These are phyloP conservation scores for Datisca glomerata DNA, from an alignment of 306 rosid species.

Conservation along the genomic window DNA sequence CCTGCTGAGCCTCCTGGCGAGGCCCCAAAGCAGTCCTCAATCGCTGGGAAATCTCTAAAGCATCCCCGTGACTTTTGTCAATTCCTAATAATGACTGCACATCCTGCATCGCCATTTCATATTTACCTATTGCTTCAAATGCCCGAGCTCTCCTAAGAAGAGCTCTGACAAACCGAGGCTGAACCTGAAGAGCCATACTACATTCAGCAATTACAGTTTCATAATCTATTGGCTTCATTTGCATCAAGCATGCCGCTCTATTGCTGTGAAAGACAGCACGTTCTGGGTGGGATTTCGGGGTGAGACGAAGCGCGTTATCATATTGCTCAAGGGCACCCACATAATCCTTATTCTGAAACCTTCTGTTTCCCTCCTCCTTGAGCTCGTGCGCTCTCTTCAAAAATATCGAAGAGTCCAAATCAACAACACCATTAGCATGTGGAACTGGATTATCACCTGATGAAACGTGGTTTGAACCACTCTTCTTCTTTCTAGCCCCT, in stretches of 20 bases:
- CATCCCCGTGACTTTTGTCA: slow-evolving; percentile 67
- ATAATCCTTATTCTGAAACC: slow-evolving; percentile 73
- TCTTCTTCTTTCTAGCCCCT: slow-evolving; percentile 83
- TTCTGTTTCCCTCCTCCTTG: slow-evolving; percentile 82
- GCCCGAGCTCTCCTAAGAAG: slow-evolving; percentile 84
- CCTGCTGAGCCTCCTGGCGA: slow-evolving; percentile 84
- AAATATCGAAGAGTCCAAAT: slow-evolving; percentile 66
- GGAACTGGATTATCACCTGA: slow-evolving; percentile 31
- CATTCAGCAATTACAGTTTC: slow-evolving; percentile 85
- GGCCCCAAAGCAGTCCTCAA: slow-evolving; percentile 64
- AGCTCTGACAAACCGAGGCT: slow-evolving; percentile 70
- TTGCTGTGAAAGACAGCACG: slow-evolving; percentile 90
- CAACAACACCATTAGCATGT: slow-evolving; percentile 48
- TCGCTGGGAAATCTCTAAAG: slow-evolving; percentile 74
- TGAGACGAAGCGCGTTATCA: slow-evolving; percentile 70
- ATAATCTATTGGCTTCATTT: slow-evolving; percentile 86
- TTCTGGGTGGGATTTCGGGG: slow-evolving; percentile 72
- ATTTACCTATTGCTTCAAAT: slow-evolving; percentile 66
- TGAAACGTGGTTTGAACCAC: slow-evolving; percentile 42
- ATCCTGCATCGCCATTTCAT: slow-evolving; percentile 80
- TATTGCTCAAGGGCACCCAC: slow-evolving; percentile 84
- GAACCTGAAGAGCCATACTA: slow-evolving; percentile 83
- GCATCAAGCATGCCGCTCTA: slow-evolving; percentile 89
- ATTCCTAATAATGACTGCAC: slow-evolving; percentile 61
- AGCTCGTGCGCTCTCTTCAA: slow-evolving; percentile 88